A percentile compares a stretch with the other conserved stretches of the same genome.
phyloP scores from a whole-genome alignment of 1,139 yeast species.

The Kodamaea ohmeri region DNA sequence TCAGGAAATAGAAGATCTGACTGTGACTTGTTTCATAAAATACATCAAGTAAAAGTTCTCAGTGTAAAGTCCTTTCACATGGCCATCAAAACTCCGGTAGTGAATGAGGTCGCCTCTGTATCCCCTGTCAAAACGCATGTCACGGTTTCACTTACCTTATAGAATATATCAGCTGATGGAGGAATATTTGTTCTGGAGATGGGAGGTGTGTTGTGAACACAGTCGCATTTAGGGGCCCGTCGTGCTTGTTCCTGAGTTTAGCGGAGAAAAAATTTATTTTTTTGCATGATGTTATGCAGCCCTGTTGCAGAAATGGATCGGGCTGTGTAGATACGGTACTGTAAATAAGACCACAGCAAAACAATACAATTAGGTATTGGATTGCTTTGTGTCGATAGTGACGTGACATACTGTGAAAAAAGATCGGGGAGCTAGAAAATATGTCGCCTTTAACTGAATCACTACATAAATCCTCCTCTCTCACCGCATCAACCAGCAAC shows the following conservation, averaged over 20 bases:
- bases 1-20: no score
- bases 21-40: no score
- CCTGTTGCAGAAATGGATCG: not conserved
- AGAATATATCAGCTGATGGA: no score
- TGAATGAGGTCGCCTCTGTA: no score
- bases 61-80: no score
- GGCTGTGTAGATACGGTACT: conserved; percentile 3
- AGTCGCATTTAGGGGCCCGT: conserved; percentile 1
- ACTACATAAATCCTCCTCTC: no score
- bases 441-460: not conserved
- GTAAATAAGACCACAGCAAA: not conserved
- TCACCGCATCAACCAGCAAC: not conserved
- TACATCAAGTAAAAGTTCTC: no score
- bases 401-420: not conserved
- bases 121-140: no score
- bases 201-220: no score
- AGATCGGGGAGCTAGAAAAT: conserved; percentile 6
- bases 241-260: conserved; percentile 1
- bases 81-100: no score
- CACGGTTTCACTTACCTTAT: no score
- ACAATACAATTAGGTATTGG: not conserved
- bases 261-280: not conserved
- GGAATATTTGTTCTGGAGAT: no score
- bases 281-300: not conserved
- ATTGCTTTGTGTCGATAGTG: conserved; percentile 1